These are phyloP conservation scores for Cystobasidiopsis lactophilus DNA, from an alignment of 768 basidiomycete species.

Conservation along the genomic window DNA sequence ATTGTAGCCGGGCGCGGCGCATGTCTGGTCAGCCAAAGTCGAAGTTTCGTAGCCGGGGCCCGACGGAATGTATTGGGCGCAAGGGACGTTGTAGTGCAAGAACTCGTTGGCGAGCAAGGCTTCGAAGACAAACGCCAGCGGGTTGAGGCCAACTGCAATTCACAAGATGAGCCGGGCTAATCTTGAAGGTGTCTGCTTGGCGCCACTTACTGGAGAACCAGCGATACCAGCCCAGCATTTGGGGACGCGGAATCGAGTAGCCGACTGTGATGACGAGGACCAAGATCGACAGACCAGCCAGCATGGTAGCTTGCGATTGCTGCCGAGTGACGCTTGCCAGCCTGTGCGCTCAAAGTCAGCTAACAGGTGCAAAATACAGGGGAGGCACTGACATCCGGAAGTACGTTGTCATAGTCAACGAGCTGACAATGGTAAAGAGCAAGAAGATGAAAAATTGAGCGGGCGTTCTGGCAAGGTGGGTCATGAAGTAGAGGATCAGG, in stretches of 20 bases:
- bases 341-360: no score
- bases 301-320: constrained; percentile 11
- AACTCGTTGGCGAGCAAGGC: constrained; percentile 21
- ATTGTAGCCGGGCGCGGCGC: constrained; percentile 15
- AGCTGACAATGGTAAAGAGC: constrained; percentile 11
- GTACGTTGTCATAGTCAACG: constrained; percentile 13
- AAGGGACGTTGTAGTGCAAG: constrained; percentile 14
- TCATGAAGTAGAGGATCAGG: constrained; percentile 16
- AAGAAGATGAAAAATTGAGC: constrained; percentile 15
- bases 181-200: constrained; percentile 6
- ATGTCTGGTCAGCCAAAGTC: constrained; percentile 16
- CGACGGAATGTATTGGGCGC: neutral
- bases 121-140: constrained; percentile 20
- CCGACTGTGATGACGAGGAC: constrained; percentile 14
- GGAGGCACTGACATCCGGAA: constrained; percentile 15
- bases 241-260: constrained; percentile 13
- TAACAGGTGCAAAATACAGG: no score
- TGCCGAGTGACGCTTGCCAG: constrained; percentile 5
- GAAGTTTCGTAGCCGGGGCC: constrained; percentile 6
- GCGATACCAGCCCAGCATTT: constrained; percentile 15
- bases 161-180: neutral
- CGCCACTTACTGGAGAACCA: constrained; percentile 17
- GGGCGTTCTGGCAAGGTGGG: neutral
- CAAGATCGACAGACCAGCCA: constrained; percentile 11
- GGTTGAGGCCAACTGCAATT: constrained; percentile 9